Evolutionary conservation across 805 yeast species (phyloP), one percentile per base, ranked within the genome.

Genomic region (Lipomyces spencermartinsiae): DNA sequence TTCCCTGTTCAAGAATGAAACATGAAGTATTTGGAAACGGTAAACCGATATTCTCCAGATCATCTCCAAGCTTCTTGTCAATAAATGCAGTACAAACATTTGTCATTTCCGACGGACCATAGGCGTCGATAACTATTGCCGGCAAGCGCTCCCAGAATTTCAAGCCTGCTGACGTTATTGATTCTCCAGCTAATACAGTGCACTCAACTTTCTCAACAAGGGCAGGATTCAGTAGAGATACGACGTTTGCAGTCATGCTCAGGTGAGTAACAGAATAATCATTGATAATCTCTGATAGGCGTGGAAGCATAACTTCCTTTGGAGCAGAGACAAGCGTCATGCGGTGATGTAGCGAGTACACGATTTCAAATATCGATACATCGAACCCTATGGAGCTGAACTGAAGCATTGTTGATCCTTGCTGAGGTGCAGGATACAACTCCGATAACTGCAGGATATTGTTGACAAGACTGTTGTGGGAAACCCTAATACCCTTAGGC

Each of bases 141-240:
- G 68, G 66, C 22, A 58, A 31, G 16, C n/a, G 46, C 4, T 33
- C 59, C 68, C 68, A 61, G 14, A 54, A 59, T 29, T 39, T 25
- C 10, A 68, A 14, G 8, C 29, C 5, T 25, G 65, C 34, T 6
- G 37, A 58, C 3, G 66, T 22, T 10, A 68, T 39, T 14, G 62
- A 19, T 39, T 65, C 71, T 22, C 71, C 68, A 8, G 64, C 62
- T 9, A 64, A 58, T 31, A 64, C 58, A n/a, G 64, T 33, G 31
- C 55, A 39, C 29, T 64, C 60, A 14, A 68, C 68, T 10, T 37
- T 39, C 10, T 55, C 54, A 59, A 72, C 61, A 33, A 49, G 62
- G 80, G 90, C 95, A 53, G 96, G 94, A 83, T 96, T 86, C 76
- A 92, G 84, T 74, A 96, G 90, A 39, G 97, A 95, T 67, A 97